A percentile compares a stretch with the other conserved stretches of the same genome.
These are phyloP conservation scores for Torulaspora quercuum DNA, from an alignment of 805 yeast genomes.

Conservation along the genomic window DNA sequence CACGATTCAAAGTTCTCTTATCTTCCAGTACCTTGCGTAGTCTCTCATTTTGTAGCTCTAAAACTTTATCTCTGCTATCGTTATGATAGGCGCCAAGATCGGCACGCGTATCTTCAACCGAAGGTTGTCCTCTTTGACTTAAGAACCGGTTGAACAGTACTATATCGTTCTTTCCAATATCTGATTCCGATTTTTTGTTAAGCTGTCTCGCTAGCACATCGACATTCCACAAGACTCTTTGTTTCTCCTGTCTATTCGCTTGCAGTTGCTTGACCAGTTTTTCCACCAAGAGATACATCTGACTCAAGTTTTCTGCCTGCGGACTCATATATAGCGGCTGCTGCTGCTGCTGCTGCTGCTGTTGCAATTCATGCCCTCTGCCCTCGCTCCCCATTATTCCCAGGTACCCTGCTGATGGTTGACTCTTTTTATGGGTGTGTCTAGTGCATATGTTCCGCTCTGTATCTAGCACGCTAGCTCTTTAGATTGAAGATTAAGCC, in stretches of 20 bases:
- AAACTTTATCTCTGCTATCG: background rate
- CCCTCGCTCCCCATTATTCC: conserved; percentile 3
- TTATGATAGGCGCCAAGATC: background rate
- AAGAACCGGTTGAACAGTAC: conserved; percentile 20
- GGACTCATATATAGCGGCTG: conserved; percentile 30
- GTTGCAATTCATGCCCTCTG: conserved; percentile 2
- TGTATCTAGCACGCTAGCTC: background rate
- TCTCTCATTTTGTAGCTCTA: conserved; percentile 17
- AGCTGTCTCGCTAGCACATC: conserved; percentile 23
- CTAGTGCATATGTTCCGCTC: background rate
- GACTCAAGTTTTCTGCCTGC: conserved; percentile 28
- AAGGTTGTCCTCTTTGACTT: conserved; percentile 11
- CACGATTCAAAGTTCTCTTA: conserved; percentile 12
- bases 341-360: conserved; percentile 19
- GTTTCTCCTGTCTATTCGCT: conserved; percentile 23
- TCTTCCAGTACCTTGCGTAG: conserved; percentile 14
- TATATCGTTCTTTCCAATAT: conserved; percentile 15
- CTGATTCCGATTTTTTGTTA: conserved; percentile 13
- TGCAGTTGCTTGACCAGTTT: conserved; percentile 19
- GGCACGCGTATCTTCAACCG: conserved; percentile 1
- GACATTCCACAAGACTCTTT: conserved; percentile 18
- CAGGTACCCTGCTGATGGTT: background rate
- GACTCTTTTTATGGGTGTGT: background rate
- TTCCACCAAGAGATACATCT: conserved; percentile 26
- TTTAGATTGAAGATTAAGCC: no score